Evolutionary conservation across 495 filamentous ascomycete species (phyloP).

Genomic region (Corynascus novoguineensis): DNA sequence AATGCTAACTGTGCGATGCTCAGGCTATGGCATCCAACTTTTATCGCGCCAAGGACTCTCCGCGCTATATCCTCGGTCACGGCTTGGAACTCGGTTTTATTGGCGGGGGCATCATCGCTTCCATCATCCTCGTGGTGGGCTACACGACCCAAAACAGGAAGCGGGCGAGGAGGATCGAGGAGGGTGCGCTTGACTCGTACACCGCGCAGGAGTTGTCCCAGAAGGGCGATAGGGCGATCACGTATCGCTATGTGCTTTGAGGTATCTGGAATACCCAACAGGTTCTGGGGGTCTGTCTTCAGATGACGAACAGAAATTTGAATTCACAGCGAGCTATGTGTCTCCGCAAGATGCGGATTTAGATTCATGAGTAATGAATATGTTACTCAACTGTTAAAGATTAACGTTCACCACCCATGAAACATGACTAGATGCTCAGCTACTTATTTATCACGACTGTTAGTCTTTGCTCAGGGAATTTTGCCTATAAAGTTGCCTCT

Average conservation of each 20-base stretch:
- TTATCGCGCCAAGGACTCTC: conserved; percentile 59
- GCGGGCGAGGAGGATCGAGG: conserved; percentile 42
- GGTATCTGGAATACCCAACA: background rate
- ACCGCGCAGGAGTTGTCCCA: conserved; percentile 51
- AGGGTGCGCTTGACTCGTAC: conserved; percentile 43
- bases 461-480: too few species aligned
- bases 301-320: too few species aligned
- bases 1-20: conserved; percentile 22
- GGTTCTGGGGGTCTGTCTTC: background rate
- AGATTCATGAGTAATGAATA: too few species aligned
- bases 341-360: too few species aligned
- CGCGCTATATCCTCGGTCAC: conserved; percentile 64
- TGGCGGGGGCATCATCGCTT: conserved; percentile 53
- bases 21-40: conserved; percentile 72
- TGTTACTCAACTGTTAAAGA: too few species aligned
- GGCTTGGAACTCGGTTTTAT: conserved; percentile 64
- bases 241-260: conserved; percentile 56
- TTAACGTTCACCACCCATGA: too few species aligned
- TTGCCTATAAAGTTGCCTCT: too few species aligned
- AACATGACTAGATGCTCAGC: too few species aligned
- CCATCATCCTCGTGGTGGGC: conserved; percentile 47
- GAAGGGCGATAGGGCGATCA: conserved; percentile 57
- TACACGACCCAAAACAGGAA: conserved; percentile 58
- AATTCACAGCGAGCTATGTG: too few species aligned
- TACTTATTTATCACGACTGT: too few species aligned